Conservation (phyloP, 1,139 yeast species). For the Candida anutae region DNA sequence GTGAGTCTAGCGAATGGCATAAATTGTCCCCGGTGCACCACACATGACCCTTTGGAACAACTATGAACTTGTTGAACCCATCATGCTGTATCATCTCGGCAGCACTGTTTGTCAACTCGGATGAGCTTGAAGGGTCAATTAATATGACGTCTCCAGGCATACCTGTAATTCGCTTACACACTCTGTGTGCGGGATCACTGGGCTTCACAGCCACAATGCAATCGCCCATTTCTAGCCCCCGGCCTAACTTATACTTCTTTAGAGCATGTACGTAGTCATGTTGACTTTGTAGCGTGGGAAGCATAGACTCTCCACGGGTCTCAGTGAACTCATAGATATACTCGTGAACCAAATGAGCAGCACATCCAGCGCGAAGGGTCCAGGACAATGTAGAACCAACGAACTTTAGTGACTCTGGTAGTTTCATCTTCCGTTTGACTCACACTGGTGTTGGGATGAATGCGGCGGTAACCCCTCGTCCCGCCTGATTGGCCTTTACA, state of each 20-base stretch:
- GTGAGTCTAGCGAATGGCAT: constrained; percentile 81
- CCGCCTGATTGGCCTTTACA: too few relatives aligned
- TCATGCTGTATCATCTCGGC: constrained; percentile 25
- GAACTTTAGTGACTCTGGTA: constrained; percentile 21
- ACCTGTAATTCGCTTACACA: constrained; percentile 89
- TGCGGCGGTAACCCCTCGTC: too few relatives aligned
- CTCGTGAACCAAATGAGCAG: constrained; percentile 59
- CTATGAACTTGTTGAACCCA: constrained; percentile 52
- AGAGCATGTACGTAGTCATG: constrained; percentile 78
- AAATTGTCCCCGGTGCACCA: constrained; percentile 97
- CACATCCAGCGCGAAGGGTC: constrained; percentile 58
- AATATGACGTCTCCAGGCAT: constrained; percentile 88
- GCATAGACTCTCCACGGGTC: constrained; percentile 91
- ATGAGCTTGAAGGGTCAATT: constrained; percentile 69
- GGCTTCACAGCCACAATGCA: constrained; percentile 86
- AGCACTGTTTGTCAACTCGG: constrained; percentile 38
- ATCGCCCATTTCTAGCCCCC: constrained; percentile 69
- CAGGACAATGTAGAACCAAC: constrained; percentile 30
- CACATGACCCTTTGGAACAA: constrained; percentile 83
- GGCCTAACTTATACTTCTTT: constrained; percentile 52
- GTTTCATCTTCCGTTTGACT: too few relatives aligned
- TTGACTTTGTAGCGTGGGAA: constrained; percentile 72
- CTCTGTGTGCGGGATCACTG: constrained; percentile 76
- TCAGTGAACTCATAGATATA: constrained; percentile 70
- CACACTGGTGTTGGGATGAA: too few relatives aligned